Base-by-base conservation (phyloP, 805 yeast genomes). In the Yarrowia deformans region DNA sequence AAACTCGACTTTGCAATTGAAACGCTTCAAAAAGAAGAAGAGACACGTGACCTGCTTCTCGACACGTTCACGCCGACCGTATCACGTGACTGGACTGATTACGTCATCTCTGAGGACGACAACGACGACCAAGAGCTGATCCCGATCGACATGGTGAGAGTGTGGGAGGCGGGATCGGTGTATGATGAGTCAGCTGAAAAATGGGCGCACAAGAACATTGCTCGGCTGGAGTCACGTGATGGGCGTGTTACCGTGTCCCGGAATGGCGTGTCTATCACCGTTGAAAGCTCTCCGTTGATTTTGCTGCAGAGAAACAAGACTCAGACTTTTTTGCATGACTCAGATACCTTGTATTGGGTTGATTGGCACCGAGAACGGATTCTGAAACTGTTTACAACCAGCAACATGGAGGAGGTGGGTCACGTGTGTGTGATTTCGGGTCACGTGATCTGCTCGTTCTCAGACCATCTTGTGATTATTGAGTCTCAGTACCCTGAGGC, bases 41-140 rank as follows among this genome's bases (percentile, higher is more conserved):
- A 1, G 60, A 39, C 60, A 54, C 45, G 60, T 54, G 60, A 54
- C 29, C 29, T 23, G 2, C 18, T 54, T 12, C 34, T 37, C 5
- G 60, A 54, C 8, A 54, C 60, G 7, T 54, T 54, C 35, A 54
- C 60, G 10, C 60, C 60, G 3, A 7, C 8, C 14, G 60, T 54
- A 8, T 54, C 60, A 19, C 60, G 60, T 39, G 60, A 23, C 8
- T 54, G 60, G 60, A 54, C 60, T 3, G 60, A 54, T 8, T 54
- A 39, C 9, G 45, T 13, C 35, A 10, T 54, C 14, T 19, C 45
- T 6, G 56, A 52, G n/a, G 60, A 54, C 4, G 45, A 23, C 4
- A 45, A 54, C 4, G 45, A 23, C 4, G 29, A 23, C 29, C 29
- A 39, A 10, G 45, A 54, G n/a, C 34, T 54, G 3, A 34, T 54